Conservation (phyloP, 208 protist genomes). For the Trypanosoma theileri region DNA sequence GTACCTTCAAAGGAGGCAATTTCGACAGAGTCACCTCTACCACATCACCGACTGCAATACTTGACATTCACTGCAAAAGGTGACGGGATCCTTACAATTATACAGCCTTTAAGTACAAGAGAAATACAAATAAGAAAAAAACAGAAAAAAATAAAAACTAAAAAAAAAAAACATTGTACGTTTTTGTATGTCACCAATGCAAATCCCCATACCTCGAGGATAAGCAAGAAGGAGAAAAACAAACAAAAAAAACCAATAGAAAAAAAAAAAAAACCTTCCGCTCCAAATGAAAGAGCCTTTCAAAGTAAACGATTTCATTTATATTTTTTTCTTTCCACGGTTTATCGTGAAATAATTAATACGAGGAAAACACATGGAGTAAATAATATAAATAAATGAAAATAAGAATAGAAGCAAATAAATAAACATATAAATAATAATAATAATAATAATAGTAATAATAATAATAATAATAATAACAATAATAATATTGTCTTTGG, state of each 20-base stretch:
- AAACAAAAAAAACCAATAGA: not conserved
- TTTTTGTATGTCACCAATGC: too few relatives aligned
- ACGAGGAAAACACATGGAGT: slow-evolving; percentile 7
- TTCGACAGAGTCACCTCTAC: slow-evolving; percentile 26
- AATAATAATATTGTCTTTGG: slow-evolving; percentile 12
- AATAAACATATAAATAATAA: slow-evolving; percentile 19
- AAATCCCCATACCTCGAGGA: not conserved
- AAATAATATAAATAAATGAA: not conserved
- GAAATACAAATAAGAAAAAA: not conserved
- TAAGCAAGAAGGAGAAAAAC: not conserved
- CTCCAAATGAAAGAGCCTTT: not conserved
- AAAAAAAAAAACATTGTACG: too few relatives aligned
- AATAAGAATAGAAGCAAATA: not conserved
- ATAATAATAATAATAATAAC: slow-evolving; percentile 18
- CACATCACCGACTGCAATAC: slow-evolving; percentile 30
- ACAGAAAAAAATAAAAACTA: too few relatives aligned
- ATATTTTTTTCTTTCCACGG: not conserved
- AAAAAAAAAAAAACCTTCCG: not conserved
- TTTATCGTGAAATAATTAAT: not conserved
- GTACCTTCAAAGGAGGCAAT: slow-evolving; percentile 17
- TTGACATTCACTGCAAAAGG: not conserved
- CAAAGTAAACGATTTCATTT: too few relatives aligned
- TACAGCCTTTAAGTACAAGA: not conserved
- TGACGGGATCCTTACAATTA: not conserved
- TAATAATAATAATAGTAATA: slow-evolving; percentile 20